Evolutionary conservation across 1,284 basidiomycete species (phyloP), one percentile per base, ranked within the genome.

Genomic region (Ustilago sp.): DNA sequence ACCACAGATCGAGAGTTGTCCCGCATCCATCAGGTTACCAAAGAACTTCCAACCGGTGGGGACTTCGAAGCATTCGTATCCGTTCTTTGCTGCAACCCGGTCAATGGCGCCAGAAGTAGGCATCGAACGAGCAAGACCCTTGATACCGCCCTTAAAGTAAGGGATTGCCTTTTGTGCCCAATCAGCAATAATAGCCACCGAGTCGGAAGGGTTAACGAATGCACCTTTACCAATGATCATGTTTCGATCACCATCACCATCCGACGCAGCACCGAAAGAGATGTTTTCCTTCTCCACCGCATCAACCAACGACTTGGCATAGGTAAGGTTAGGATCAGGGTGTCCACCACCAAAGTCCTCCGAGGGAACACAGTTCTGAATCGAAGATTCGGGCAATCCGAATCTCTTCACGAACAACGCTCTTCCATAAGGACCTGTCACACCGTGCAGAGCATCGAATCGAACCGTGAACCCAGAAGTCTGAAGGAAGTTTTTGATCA

Each of bases 41-140:
- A 99, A 99, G 91, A 99, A 99, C 88, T 99, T 99, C 96, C 94
- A 98, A 64, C 96, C 95, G 36, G 96, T 99, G 5, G 96, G 96
- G 17, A 98, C 95, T 87, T 98, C 96, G 85, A 98, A 98, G 86
- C 91, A 91, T 87, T 97, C 94, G 66, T 96, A 87, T n/a, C 92
- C 92, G 88, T 94, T 95, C 87, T 92, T 93, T 89, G 95, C 91
- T 17, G 96, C 97, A 23, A 99, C 96, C 34, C 94, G 90, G 88
- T 99, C 97, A 85, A 99, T 95, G 31, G 97, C 96, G 74, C 94
- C 96, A 84, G 92, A 93, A 0, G 96, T 99, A 6, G 97, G 96
- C 96, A 99, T 99, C 83, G 92, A 93, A 78, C 96, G 90, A 6
- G 96, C 97, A 47, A 99, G 89, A 72, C 96, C 96, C 88, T 98